Conservation (phyloP, 2,329 filamentous ascomycete genomes). For the Lachnellula cervina region DNA sequence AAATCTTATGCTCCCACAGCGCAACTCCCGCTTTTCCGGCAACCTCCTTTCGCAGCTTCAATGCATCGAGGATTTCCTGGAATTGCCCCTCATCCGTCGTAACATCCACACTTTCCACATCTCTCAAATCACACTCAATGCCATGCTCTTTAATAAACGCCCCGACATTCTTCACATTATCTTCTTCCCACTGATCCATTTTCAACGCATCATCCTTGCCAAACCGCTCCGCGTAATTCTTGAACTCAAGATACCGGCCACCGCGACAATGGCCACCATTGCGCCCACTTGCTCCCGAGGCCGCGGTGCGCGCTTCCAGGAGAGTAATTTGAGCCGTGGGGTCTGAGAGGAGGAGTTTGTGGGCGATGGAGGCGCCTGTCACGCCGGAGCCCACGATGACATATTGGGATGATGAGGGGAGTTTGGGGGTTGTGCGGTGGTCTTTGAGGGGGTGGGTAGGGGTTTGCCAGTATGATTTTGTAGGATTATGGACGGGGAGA, state of each 20-base stretch:
- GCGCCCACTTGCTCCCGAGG: conserved; percentile 30
- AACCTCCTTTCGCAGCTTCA: conserved; percentile 37
- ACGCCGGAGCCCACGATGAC: conserved; percentile 20
- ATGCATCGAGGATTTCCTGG: conserved; percentile 25
- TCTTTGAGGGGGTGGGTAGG: conserved; percentile 28
- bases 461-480: conserved; percentile 31
- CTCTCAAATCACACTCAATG: conserved; percentile 44
- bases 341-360: conserved; percentile 25
- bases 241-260: conserved; percentile 21
- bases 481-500: conserved; percentile 28
- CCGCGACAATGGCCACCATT: conserved; percentile 38
- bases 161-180: conserved; percentile 49
- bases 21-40: conserved; percentile 30
- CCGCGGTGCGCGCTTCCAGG: conserved; percentile 27
- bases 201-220: conserved; percentile 10
- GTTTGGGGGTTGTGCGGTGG: conserved; percentile 27
- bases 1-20: conserved; percentile 41
- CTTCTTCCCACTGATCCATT: conserved; percentile 15
- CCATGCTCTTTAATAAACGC: conserved; percentile 43
- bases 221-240: conserved; percentile 12
- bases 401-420: conserved; percentile 12
- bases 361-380: conserved; percentile 15
- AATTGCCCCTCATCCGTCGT: conserved; percentile 30
- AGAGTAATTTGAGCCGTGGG: conserved; percentile 24
- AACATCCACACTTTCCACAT: conserved; percentile 31